Evolutionary conservation across 805 yeast genomes (phyloP).

Genomic region (Naumovozyma castellii): DNA sequence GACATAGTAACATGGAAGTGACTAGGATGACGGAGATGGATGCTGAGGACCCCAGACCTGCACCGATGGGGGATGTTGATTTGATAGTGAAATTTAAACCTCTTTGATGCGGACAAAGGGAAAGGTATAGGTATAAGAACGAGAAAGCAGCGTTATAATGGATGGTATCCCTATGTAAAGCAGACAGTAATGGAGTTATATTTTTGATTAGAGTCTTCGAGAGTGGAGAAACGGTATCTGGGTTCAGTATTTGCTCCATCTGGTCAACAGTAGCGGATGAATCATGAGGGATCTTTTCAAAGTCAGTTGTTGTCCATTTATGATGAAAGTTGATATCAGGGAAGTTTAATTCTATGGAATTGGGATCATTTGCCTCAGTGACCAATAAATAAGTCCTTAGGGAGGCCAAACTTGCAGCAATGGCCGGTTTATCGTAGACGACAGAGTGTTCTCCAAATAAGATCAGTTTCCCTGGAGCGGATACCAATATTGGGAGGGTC

Average conservation of each 20-base stretch:
- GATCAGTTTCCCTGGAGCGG: conserved; percentile 96
- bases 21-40: conserved; percentile 78
- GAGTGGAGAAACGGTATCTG: background rate
- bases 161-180: conserved; percentile 34
- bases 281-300: too few relatives aligned
- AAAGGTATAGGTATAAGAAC: conserved; percentile 67
- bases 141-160: conserved; percentile 75
- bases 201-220: background rate
- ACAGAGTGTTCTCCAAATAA: conserved; percentile 96
- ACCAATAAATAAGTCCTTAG: conserved; percentile 75
- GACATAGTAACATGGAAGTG: conserved; percentile 57
- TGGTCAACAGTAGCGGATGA: too few relatives aligned
- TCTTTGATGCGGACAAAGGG: conserved; percentile 41
- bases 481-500: conserved; percentile 54
- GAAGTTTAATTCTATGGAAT: conserved; percentile 54
- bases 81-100: conserved; percentile 58
- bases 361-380: conserved; percentile 32
- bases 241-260: background rate
- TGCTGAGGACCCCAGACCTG: conserved; percentile 94
- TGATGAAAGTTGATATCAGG: conserved; percentile 69
- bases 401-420: conserved; percentile 81
- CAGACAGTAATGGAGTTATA: background rate
- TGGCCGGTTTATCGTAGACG: conserved; percentile 86
- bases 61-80: conserved; percentile 88
- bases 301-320: conserved; percentile 41